Evolutionary conservation across 176 grass and related monocot genomes (phyloP), one percentile per base, ranked within the genome.

Genomic region (Oryza australiensis): DNA sequence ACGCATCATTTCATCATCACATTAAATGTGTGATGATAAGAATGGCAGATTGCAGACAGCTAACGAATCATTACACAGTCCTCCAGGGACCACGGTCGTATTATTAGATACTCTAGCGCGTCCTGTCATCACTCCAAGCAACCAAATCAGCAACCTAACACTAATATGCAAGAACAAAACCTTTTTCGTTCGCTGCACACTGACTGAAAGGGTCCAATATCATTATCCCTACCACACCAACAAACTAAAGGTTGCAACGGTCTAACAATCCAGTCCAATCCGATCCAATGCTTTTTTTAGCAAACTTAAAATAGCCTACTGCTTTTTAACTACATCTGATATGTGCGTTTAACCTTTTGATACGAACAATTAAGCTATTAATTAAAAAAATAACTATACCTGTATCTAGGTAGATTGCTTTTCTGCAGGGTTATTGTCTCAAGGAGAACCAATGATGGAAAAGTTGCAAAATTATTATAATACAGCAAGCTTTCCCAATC

Each of bases 91-190:
- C 80, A 28, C 51, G 1, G 40, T 13, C 18, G 32, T 20, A 84
- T 57, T 59, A 83, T 75, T 38, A 83, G 29, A 73, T 83, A 67
- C 16, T 74, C 34, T 26, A 29, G 1, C 14, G 18, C 7, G 42
- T 48, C 57, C 15, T 82, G 34, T 48, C 48, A 64, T 82, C 80
- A 64, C 38, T 73, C 37, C 29, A 82, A 73, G 80, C 55, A 72
- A 72, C 80, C 55, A 73, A 72, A 73, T 72, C 49, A 64, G 28
- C 59, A 73, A 75, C 81, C 29, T 74, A 83, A 66, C 33, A 23
- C 55, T 60, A 74, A 49, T 42, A 65, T 49, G 60, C 57, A 83
- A 51, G 38, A 68, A 53, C n/a, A 65, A 75, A 75, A 16, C 62
- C 24, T 35, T 67, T 68, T 67, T 41, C 9, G 43, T 84, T 75